Conservation (phyloP, 2,329 filamentous ascomycete species). For the Aspergillus novoparasiticus region DNA sequence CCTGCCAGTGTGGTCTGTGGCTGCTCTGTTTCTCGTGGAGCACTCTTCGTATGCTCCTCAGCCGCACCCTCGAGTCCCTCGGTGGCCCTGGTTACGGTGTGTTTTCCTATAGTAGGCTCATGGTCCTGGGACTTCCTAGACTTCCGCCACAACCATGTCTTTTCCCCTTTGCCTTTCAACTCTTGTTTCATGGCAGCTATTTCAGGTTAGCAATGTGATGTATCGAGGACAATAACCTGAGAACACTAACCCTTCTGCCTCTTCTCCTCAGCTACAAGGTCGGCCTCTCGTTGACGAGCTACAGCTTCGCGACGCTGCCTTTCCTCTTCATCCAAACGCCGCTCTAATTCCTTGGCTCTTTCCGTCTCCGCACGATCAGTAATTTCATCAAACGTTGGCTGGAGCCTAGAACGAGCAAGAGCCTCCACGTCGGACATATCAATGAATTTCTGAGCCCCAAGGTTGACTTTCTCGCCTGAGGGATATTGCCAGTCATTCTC, state of each 20-base stretch:
- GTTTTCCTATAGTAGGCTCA: constrained; percentile 15
- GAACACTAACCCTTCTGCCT: constrained; percentile 30
- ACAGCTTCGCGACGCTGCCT: constrained; percentile 60
- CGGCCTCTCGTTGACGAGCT: constrained; percentile 42
- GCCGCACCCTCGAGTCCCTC: constrained; percentile 1
- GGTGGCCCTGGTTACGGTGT: constrained; percentile 2
- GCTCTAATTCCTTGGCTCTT: constrained; percentile 65
- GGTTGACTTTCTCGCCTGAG: constrained; percentile 60
- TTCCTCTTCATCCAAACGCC: constrained; percentile 65
- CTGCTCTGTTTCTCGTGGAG: constrained; percentile 10
- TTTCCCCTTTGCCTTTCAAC: constrained; percentile 27
- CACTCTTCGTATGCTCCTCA: constrained; percentile 5
- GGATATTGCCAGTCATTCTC: constrained; percentile 63
- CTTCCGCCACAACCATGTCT: constrained; percentile 31
- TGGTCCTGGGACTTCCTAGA: constrained; percentile 24
- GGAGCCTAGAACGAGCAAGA: constrained; percentile 74
- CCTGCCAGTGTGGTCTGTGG: constrained; percentile 9
- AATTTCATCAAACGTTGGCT: constrained; percentile 84
- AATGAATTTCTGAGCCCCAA: constrained; percentile 81
- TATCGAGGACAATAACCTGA: not conserved
- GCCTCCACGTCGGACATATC: constrained; percentile 75
- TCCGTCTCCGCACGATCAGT: constrained; percentile 74
- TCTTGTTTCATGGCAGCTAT: constrained; percentile 22
- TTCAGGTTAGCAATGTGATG: constrained; percentile 1
- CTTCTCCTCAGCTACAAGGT: constrained; percentile 36